Base-by-base conservation (phyloP, 1,284 basidiomycete genomes). In the Paramarasmius palmivorus region DNA sequence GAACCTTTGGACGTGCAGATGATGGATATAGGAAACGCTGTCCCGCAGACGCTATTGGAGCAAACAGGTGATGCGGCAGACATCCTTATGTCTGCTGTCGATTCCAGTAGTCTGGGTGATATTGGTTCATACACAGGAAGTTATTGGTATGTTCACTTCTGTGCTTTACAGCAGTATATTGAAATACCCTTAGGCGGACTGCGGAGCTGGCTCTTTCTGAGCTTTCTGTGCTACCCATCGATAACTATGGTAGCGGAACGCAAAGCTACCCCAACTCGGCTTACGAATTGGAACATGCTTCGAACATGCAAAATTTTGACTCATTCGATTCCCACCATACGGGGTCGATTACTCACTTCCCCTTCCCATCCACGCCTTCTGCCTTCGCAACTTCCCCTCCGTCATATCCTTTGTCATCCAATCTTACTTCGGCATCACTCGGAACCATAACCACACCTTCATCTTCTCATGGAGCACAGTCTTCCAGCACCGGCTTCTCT, bases 41-140 rank as follows among this genome's bases (percentile, higher is more conserved):
- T 12, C 17, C 15, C 17, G 38, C 38, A 22, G 22, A 17, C 17
- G 6, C 38, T 40, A 6, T 22, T 19, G 19, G 42, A 49, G 36
- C 44, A 19, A 48, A 32, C 29, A 32, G 29, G 29, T 23, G 41
- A 22, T 19, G 46, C 9, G 40, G 25, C 2, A 15, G 26, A 25
- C 8, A 20, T 20, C 23, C 38, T 26, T 12, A 32, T 17, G n/a
- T n/a, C n/a, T 10, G 10, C 5, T 22, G 32, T 35, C 23, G 12
- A 39, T 17, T 29, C 44, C 10, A 12, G n/a, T 12, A 23, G 29
- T 23, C 26, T 14, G 15, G 26, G 25, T 10, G 45, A 38, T 37
- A n/a, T 17, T 17, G 15, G 15, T 3, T 37, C 17, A n/a, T 56
- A 56, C 37, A 56, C 54, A 10, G 54, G 54, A 32, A 56, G 54